Evolutionary conservation across 305 asterid species (phyloP), one percentile per base, ranked within the genome.

Genomic region (Nicotiana rustica): DNA sequence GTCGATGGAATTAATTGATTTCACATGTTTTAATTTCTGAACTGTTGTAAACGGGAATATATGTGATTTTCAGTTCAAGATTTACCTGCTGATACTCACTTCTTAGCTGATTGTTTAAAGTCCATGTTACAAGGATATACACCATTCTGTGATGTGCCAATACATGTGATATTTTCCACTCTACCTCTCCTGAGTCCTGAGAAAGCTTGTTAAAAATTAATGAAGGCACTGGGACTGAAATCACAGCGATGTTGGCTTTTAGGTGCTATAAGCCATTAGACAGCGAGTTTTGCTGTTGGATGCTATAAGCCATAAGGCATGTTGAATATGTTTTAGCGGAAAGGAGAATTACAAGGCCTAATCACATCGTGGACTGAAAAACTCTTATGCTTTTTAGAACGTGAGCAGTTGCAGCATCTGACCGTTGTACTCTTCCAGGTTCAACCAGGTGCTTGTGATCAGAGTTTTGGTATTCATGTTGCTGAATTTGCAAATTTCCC

Each of bases 401-500:
- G 35, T 52, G 80, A 29, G 65, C 44, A 49, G 80, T 75, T 29
- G 80, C 80, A 29, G 31, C 66, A 75, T 75, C 65, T 52, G 52
- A 75, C 18, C 4, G 4, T 15, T 75, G 80, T 75, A n/a, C 15
- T 38, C 59, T 84, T 89, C 67, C 84, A 96, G 99, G 98, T 96
- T 83, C 96, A 95, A 83, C 94, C 96, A 35, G 97, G 99, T 59
- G 94, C 99, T 67, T 96, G 99, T 82, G 99, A 96, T 91, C 99
- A 96, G 86, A 96, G 99, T 90, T 96, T 96, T 77, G 99, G 99
- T 52, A 95, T 96, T 82, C 99, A 95, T 85, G 99, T 96, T 67
- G 99, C 99, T 67, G 99, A 96, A 86, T 95, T 96, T 86, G 99
- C 99, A 19, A 95, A 96, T 84, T 96, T 96, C 82, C 99, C 99